These are phyloP conservation scores for Aspergillus hiratsukae DNA, from an alignment of 2,329 filamentous ascomycete genomes.

Conservation along the genomic window DNA sequence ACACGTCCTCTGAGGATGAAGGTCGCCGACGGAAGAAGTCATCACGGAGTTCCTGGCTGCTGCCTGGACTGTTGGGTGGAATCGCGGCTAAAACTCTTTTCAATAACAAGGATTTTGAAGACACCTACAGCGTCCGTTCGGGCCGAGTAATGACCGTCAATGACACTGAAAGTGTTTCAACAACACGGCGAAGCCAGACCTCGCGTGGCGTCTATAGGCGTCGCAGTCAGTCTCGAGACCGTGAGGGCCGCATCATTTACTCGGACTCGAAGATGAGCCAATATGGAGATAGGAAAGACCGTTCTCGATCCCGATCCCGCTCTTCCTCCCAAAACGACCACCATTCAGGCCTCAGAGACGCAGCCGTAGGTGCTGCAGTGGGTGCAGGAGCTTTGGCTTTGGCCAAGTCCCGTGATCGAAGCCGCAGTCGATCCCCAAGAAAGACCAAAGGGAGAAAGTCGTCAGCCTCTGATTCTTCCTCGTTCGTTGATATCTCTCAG, in stretches of 20 bases:
- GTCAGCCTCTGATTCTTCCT: slow-evolving; percentile 55
- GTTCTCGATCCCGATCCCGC: slow-evolving; percentile 39
- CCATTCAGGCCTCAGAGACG: slow-evolving; percentile 28
- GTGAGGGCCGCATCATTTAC: slow-evolving; percentile 26
- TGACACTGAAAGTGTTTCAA: slow-evolving; percentile 24
- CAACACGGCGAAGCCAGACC: slow-evolving; percentile 37
- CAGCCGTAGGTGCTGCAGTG: slow-evolving; percentile 36
- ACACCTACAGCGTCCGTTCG: slow-evolving; percentile 56
- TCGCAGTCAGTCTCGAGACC: slow-evolving; percentile 32
- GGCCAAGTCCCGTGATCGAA: slow-evolving; percentile 20
- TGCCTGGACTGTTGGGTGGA: slow-evolving; percentile 53
- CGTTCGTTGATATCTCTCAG: slow-evolving; percentile 63
- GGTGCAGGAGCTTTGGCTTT: slow-evolving; percentile 25
- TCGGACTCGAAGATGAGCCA: slow-evolving; percentile 20
- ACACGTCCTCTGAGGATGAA: slow-evolving; percentile 51
- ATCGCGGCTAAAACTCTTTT: slow-evolving; percentile 54
- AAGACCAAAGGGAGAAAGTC: slow-evolving; percentile 28
- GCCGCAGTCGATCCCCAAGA: slow-evolving; percentile 31
- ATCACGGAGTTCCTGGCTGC: slow-evolving; percentile 47
- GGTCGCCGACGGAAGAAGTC: slow-evolving; percentile 42
- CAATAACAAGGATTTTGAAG: slow-evolving; percentile 53
- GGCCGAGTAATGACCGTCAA: slow-evolving; percentile 38
- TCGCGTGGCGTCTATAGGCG: slow-evolving; percentile 38
- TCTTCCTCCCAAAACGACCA: slow-evolving; percentile 27
- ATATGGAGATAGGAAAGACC: slow-evolving; percentile 23